Conservation (phyloP, 768 basidiomycete genomes). For the Rhizopogon sp. region DNA sequence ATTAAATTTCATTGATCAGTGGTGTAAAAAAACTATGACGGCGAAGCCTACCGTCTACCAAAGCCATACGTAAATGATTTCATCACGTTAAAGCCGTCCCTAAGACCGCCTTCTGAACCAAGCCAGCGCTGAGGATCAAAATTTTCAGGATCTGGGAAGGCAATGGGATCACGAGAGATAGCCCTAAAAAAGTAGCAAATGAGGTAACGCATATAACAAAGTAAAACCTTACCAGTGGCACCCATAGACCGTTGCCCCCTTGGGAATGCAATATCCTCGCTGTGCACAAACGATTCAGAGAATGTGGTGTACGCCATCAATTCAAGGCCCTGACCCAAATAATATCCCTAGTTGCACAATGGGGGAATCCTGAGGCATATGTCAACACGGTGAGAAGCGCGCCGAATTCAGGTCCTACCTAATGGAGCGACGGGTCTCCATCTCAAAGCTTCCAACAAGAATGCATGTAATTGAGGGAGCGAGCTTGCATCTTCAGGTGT, state of each 20-base stretch:
- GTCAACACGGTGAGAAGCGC: neutral
- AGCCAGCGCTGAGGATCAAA: too few species aligned
- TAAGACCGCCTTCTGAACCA: too few species aligned
- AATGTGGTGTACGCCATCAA: neutral
- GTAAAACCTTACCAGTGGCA: conserved; percentile 22
- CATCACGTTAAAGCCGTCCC: too few species aligned
- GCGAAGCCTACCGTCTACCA: too few species aligned
- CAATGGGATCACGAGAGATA: too few species aligned
- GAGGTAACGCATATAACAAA: too few species aligned
- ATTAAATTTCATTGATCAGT: too few species aligned
- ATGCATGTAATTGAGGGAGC: conserved; percentile 33
- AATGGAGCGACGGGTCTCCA: conserved; percentile 13
- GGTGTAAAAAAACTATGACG: too few species aligned
- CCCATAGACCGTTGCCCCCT: conserved; percentile 28
- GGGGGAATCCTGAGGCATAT: conserved; percentile 40
- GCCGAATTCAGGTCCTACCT: conserved; percentile 18
- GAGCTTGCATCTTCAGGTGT: conserved; percentile 11
- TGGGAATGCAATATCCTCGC: conserved; percentile 28
- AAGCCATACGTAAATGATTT: too few species aligned
- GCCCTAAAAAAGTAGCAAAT: neutral
- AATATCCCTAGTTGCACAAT: conserved; percentile 58
- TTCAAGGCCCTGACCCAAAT: conserved; percentile 37
- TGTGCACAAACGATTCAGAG: conserved; percentile 11
- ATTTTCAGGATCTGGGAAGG: too few species aligned
- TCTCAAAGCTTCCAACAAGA: conserved; percentile 18